A percentile compares a stretch with the other conserved stretches of the same genome.
phyloP scores from a whole-genome alignment of 1,139 yeast species.

The Geotrichum citri-aurantii region DNA sequence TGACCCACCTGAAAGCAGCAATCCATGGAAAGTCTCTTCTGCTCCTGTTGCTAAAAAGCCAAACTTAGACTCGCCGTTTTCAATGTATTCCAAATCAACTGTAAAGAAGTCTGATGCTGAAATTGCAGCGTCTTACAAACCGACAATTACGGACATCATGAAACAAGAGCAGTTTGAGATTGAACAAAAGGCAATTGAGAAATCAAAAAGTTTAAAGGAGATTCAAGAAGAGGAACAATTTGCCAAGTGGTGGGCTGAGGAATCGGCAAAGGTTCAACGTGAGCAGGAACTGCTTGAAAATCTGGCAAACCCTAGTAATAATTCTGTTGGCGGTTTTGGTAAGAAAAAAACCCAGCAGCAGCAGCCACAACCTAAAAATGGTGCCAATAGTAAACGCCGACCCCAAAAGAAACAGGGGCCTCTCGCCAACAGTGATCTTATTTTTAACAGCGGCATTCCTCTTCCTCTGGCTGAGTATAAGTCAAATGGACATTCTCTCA shows the following conservation, averaged over 20 bases:
- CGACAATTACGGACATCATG: conserved; percentile 39
- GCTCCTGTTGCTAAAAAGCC: neutral
- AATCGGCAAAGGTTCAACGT: conserved; percentile 52
- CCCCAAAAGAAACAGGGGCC: neutral
- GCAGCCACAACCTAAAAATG: neutral
- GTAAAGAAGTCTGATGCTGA: conserved; percentile 8
- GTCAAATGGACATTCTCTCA: neutral
- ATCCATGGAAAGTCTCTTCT: conserved; percentile 24
- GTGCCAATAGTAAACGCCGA: neutral
- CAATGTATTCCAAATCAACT: conserved; percentile 11
- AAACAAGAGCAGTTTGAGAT: conserved; percentile 47
- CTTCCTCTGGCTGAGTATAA: neutral
- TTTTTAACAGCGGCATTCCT: neutral
- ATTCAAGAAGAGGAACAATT: conserved; percentile 76
- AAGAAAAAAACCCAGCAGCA: neutral
- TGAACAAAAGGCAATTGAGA: conserved; percentile 37
- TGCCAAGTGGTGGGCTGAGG: conserved; percentile 78
- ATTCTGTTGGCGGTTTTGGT: neutral
- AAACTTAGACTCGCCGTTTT: neutral
- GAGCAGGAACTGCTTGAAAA: conserved; percentile 11
- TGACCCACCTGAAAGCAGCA: conserved; percentile 15
- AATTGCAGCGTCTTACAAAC: conserved; percentile 17
- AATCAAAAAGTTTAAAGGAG: conserved; percentile 50
- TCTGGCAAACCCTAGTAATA: conserved; percentile 4
- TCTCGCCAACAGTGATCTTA: neutral